phyloP scores from a whole-genome alignment of 1,139 yeast species.

The Trichomonascaceae sp. region DNA sequence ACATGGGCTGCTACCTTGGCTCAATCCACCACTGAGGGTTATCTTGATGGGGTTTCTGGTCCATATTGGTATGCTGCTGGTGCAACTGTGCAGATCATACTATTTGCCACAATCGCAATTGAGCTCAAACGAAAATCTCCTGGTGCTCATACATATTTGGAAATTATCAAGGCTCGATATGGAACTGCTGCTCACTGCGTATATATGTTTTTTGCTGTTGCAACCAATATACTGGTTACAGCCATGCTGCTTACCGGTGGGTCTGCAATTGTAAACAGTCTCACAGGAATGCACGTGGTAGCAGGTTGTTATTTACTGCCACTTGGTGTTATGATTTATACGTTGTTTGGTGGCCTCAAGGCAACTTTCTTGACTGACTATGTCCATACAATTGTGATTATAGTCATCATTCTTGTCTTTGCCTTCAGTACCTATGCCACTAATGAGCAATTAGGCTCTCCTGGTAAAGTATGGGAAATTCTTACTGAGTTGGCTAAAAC shows the following conservation, averaged over 20 bases:
- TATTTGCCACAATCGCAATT: slow-evolving; percentile 69
- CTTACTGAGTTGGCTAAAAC: slow-evolving; percentile 46
- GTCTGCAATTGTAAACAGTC: slow-evolving; percentile 61
- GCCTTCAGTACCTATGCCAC: slow-evolving; percentile 40
- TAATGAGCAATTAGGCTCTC: slow-evolving; percentile 64
- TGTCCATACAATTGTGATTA: slow-evolving; percentile 55
- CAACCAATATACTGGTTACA: slow-evolving; percentile 77
- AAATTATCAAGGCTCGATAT: slow-evolving; percentile 60
- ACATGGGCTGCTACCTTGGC: slow-evolving; percentile 89
- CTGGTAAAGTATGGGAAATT: slow-evolving; percentile 69
- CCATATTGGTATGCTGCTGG: slow-evolving; percentile 73
- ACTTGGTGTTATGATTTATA: slow-evolving; percentile 74
- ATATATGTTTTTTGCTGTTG: slow-evolving; percentile 70
- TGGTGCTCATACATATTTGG: slow-evolving; percentile 65
- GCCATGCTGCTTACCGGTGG: slow-evolving; percentile 84
- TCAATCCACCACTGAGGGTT: slow-evolving; percentile 72
- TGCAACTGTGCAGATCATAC: slow-evolving; percentile 64
- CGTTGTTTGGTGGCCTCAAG: slow-evolving; percentile 82
- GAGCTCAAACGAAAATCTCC: slow-evolving; percentile 43
- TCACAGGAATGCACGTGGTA: slow-evolving; percentile 73
- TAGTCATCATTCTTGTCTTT: slow-evolving; percentile 35
- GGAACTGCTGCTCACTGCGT: slow-evolving; percentile 65
- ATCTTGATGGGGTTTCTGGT: slow-evolving; percentile 70
- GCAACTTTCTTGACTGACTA: slow-evolving; percentile 89
- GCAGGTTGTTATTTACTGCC: slow-evolving; percentile 82